These are phyloP conservation scores for Dactylellina haptotyla DNA, from an alignment of 2,329 filamentous ascomycete genomes.

Conservation along the genomic window DNA sequence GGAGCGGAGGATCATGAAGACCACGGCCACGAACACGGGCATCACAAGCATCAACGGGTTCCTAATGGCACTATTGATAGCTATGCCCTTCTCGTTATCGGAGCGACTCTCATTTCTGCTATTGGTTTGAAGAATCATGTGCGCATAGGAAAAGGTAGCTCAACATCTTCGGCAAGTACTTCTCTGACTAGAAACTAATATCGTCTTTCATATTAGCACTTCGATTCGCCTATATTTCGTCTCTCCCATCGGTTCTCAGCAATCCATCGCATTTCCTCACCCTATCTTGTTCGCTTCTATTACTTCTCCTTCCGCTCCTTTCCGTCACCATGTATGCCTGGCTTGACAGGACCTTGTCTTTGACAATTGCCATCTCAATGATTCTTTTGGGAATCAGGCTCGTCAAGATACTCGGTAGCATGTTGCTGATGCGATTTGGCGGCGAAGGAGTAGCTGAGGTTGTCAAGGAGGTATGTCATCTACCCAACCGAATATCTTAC, in stretches of 20 bases:
- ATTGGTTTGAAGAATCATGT: conserved; percentile 72
- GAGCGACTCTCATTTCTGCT: conserved; percentile 72
- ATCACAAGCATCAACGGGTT: conserved; percentile 80
- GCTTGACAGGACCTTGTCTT: conserved; percentile 84
- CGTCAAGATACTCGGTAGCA: conserved; percentile 85
- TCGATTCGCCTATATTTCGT: conserved; percentile 81
- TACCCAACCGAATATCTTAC: background rate
- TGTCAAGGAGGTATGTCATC: conserved; percentile 48
- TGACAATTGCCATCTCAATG: conserved; percentile 86
- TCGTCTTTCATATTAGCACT: conserved; percentile 51
- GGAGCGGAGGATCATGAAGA: conserved; percentile 29
- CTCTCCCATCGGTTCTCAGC: conserved; percentile 83
- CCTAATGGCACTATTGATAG: conserved; percentile 81
- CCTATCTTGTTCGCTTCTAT: conserved; percentile 81
- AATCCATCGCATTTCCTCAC: conserved; percentile 97
- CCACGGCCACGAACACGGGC: conserved; percentile 62
- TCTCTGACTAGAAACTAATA: background rate
- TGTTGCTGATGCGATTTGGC: conserved; percentile 92
- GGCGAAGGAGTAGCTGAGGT: conserved; percentile 61
- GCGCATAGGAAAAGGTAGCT: conserved; percentile 88
- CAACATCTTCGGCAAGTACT: background rate
- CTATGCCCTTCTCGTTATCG: conserved; percentile 81
- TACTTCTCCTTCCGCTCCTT: conserved; percentile 83
- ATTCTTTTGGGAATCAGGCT: conserved; percentile 84
- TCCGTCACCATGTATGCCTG: conserved; percentile 82